phyloP scores from a whole-genome alignment of 2,329 filamentous ascomycete species.

The Ceratocystis variospora region DNA sequence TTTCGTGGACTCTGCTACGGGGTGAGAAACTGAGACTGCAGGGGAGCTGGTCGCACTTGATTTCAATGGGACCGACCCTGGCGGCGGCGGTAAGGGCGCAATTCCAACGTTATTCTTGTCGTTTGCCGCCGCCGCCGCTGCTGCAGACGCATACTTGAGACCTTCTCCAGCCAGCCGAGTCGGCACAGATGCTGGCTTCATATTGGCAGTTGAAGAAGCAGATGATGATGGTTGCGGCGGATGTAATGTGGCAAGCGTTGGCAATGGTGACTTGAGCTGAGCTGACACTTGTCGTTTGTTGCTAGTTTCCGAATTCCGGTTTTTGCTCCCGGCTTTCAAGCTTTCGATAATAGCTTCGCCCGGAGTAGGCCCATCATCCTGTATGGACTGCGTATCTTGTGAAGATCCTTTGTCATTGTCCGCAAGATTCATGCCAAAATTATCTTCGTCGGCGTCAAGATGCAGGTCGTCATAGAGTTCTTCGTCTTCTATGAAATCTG shows the following conservation, averaged over 20 bases:
- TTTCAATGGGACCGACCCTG: conserved; percentile 41
- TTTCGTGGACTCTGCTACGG: conserved; percentile 25
- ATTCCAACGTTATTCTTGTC: conserved; percentile 85
- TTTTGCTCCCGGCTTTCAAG: conserved; percentile 29
- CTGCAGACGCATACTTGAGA: conserved; percentile 92
- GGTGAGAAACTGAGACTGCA: conserved; percentile 35
- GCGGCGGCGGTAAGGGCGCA: conserved; percentile 81
- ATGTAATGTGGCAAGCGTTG: conserved; percentile 82
- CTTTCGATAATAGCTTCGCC: conserved; percentile 18
- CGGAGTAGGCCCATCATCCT: conserved; percentile 53
- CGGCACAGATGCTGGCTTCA: conserved; percentile 88
- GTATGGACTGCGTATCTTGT: conserved; percentile 83
- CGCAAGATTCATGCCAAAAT: conserved; percentile 56
- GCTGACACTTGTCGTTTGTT: conserved; percentile 61
- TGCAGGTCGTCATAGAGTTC: conserved; percentile 89
- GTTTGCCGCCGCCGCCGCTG: conserved; percentile 79
- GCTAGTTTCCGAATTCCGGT: conserved; percentile 38
- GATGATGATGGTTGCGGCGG: conserved; percentile 47
- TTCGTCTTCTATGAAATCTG: conserved; percentile 89
- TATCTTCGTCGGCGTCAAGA: conserved; percentile 80
- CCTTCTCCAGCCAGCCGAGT: conserved; percentile 75
- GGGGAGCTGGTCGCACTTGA: conserved; percentile 43
- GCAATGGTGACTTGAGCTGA: conserved; percentile 85
- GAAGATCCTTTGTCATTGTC: conserved; percentile 87
- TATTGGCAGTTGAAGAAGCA: conserved; percentile 50